Evolutionary conservation across 78 protist species (phyloP), one percentile per base, ranked within the genome.

Genomic region (Protostelium mycophagum): DNA sequence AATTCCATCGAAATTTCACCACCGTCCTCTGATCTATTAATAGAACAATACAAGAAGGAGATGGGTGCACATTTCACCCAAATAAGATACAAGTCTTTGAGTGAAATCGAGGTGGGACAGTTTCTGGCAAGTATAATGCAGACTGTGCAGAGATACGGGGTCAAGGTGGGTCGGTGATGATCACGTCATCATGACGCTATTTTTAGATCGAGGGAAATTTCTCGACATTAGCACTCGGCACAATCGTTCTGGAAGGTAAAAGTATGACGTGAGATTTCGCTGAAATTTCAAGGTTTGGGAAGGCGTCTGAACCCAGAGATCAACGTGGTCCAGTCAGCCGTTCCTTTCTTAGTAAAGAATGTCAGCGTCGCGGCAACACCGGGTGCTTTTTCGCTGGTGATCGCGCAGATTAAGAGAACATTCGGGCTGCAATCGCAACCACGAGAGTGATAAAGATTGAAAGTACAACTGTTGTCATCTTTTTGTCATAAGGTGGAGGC

Each of bases 51-150:
- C 35, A 85, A 63, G n/a, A 90, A 91, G 38, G 87, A 35, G 37
- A 88, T 93, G 90, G 93, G 94, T 1, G 37, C 87, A 0, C 39
- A 88, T 0, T 93, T 93, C 83, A 63, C 37, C 38, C 29, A 88
- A 38, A 88, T 93, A 28, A 91, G 90, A 85, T 63, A 38, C 34
- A 85, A 86, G 39, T 85, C 85, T 31, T 36, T 93, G 31, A 38
- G 87, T 31, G 93, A 93, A 0, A 35, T 93, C 83, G 88, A 88
- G 85, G 93, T 93, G n/a, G 96, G 96, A 31, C 91, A 90, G 28
- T 38, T 93, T 5, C 34, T 93, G 87, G 63, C 91, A 34, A 89
- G 90, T 35, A 23, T 89, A 0, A 38, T 93, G 31, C 34, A 88
- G 28, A 35, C 88, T 1, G 91, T 89, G 9, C 86, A 93, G 35